Conservation (phyloP, 306 rosid genomes). For the Cucurbita argyrosperma region DNA sequence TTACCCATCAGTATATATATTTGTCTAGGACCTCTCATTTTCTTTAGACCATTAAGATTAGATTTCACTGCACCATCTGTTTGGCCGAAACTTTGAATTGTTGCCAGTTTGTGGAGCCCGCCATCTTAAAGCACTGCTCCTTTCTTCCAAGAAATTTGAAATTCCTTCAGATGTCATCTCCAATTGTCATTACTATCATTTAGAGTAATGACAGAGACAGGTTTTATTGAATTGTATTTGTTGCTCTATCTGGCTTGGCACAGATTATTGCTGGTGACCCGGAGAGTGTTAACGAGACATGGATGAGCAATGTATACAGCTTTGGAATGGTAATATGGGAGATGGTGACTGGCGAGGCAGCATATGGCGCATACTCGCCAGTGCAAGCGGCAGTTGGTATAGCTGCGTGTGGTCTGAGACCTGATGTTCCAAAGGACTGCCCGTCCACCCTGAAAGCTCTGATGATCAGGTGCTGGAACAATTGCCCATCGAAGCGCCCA, state of each 20-base stretch:
- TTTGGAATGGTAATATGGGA: slow-evolving; percentile 96
- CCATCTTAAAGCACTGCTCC: not conserved
- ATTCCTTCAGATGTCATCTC: not conserved
- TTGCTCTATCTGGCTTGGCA: slow-evolving; percentile 6
- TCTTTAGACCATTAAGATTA: slow-evolving; percentile 8
- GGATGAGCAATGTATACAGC: slow-evolving; percentile 91
- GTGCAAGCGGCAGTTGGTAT: slow-evolving; percentile 95
- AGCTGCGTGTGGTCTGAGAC: slow-evolving; percentile 98
- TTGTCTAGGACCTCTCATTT: slow-evolving; percentile 27
- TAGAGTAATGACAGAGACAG: not conserved
- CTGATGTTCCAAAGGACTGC: slow-evolving; percentile 88
- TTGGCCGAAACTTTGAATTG: not conserved
- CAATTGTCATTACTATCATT: not conserved
- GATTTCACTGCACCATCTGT: not conserved
- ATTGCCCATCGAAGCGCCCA: slow-evolving; percentile 80
- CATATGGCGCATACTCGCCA: slow-evolving; percentile 73
- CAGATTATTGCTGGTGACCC: slow-evolving; percentile 98
- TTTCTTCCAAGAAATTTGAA: not conserved
- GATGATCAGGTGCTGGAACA: slow-evolving; percentile 94
- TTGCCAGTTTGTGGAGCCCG: not conserved
- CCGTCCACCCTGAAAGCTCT: slow-evolving; percentile 56
- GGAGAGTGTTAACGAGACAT: slow-evolving; percentile 73
- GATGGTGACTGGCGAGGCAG: slow-evolving; percentile 87
- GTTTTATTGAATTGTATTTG: not conserved
- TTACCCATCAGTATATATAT: slow-evolving; percentile 31